These are phyloP conservation scores for Parathielavia hyrcaniae DNA, from an alignment of 495 filamentous ascomycete genomes.

Conservation along the genomic window DNA sequence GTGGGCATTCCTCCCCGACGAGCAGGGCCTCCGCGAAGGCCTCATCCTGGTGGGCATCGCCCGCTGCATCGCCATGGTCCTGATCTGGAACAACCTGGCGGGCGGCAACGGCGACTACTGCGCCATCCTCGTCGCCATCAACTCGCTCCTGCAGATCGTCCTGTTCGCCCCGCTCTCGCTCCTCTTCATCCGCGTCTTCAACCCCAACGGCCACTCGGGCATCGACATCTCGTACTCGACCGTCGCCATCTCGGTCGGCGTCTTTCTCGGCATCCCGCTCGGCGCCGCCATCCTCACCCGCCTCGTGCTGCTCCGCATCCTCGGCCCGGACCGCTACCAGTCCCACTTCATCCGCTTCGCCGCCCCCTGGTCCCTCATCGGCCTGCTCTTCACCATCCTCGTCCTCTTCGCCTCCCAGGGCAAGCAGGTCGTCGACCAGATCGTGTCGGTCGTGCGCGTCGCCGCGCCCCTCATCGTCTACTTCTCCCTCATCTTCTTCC, in stretches of 20 bases:
- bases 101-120: slow-evolving; percentile 80
- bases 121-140: slow-evolving; percentile 83
- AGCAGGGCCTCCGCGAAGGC: slow-evolving; percentile 59
- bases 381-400: slow-evolving; percentile 78
- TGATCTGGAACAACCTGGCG: slow-evolving; percentile 40
- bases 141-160: slow-evolving; percentile 81
- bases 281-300: slow-evolving; percentile 73
- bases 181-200: slow-evolving; percentile 70
- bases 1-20: slow-evolving; percentile 78
- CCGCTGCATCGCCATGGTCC: slow-evolving; percentile 75
- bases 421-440: slow-evolving; percentile 70
- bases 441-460: slow-evolving; percentile 74
- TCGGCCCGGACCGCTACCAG: slow-evolving; percentile 58
- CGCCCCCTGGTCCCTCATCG: slow-evolving; percentile 72
- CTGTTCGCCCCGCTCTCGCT: slow-evolving; percentile 75
- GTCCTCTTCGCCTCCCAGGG: slow-evolving; percentile 83
- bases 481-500: slow-evolving; percentile 66
- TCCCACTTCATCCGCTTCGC: slow-evolving; percentile 60
- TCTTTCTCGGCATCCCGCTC: slow-evolving; percentile 81
- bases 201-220: slow-evolving; percentile 30
- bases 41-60: slow-evolving; percentile 74
- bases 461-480: slow-evolving; percentile 76
- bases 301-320: slow-evolving; percentile 50
- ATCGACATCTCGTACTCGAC: slow-evolving; percentile 56
- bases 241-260: slow-evolving; percentile 73